phyloP scores from a whole-genome alignment of 2,329 filamentous ascomycete genomes.

The Aspergillus puulaauensis region DNA sequence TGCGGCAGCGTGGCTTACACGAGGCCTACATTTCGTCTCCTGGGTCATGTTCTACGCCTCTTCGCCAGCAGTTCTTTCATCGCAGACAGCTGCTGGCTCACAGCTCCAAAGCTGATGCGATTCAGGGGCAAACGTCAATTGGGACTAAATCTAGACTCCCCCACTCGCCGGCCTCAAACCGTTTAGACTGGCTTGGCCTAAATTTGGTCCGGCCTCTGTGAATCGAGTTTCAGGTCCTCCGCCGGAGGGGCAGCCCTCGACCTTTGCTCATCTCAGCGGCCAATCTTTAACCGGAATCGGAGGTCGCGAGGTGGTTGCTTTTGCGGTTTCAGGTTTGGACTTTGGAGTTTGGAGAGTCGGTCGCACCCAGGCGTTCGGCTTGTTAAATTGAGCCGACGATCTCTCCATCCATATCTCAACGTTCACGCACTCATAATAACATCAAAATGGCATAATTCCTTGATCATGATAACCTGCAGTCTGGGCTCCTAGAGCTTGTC shows the following conservation, averaged over 20 bases:
- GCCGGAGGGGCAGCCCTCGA: background rate
- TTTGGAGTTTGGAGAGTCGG: background rate
- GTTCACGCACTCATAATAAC: background rate
- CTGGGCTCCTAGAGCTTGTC: background rate
- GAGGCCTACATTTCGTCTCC: background rate
- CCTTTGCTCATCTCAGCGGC: background rate
- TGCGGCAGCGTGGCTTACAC: background rate
- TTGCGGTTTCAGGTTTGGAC: background rate
- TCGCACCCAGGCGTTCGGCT: background rate
- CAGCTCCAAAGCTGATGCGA: conserved; percentile 4
- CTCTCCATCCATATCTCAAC: conserved; percentile 1
- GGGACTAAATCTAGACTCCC: conserved; percentile 2
- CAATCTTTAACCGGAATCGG: background rate
- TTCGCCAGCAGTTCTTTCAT: background rate
- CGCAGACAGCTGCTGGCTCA: background rate
- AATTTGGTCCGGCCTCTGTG: background rate
- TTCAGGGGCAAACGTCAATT: conserved; percentile 8
- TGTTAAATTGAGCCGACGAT: background rate
- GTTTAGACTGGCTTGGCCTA: background rate
- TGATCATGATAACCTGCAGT: background rate
- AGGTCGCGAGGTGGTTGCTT: background rate
- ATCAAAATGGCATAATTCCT: background rate
- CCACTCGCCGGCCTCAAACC: background rate
- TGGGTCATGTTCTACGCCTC: background rate
- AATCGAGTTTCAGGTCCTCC: background rate